A percentile compares a stretch with the other conserved stretches of the same genome.
phyloP scores from a whole-genome alignment of 768 basidiomycete species.

The Psilocybe azurescens region DNA sequence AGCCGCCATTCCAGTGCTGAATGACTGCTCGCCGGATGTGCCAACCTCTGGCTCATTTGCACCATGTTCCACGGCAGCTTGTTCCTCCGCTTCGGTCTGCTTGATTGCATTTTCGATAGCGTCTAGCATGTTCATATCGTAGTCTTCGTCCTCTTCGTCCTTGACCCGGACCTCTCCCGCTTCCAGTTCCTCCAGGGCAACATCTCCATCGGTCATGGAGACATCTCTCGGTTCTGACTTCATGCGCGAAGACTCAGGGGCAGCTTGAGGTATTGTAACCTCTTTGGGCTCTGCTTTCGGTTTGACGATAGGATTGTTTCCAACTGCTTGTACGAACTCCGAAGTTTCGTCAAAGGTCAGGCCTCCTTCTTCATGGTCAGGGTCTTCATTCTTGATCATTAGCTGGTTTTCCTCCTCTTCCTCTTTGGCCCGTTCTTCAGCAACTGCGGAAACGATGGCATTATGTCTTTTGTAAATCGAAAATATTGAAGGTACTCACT shows the following conservation, averaged over 20 bases:
- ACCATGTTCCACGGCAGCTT: conserved; percentile 21
- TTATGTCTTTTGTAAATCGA: neutral
- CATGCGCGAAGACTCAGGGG: conserved; percentile 17
- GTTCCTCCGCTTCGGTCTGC: conserved; percentile 35
- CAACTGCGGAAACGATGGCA: conserved; percentile 50
- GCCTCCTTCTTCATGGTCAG: conserved; percentile 50
- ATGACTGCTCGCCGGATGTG: conserved; percentile 79
- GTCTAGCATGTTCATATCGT: conserved; percentile 75
- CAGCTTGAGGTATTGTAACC: conserved; percentile 19
- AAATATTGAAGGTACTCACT: conserved; percentile 49
- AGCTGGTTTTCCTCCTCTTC: conserved; percentile 45
- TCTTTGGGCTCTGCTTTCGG: conserved; percentile 54
- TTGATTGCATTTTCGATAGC: conserved; percentile 76
- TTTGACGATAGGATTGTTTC: conserved; percentile 60
- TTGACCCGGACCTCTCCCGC: conserved; percentile 82
- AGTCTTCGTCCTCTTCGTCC: conserved; percentile 74
- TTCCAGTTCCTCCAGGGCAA: conserved; percentile 75
- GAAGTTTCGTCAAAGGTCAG: conserved; percentile 96
- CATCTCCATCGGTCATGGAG: conserved; percentile 63
- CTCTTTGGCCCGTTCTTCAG: conserved; percentile 62
- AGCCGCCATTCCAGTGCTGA: conserved; percentile 85
- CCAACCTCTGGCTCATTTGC: conserved; percentile 46
- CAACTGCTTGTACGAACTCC: conserved; percentile 91
- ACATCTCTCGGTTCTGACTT: conserved; percentile 55
- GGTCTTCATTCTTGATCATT: conserved; percentile 49